Conservation (phyloP, 257 asterid genomes). For the Voacanga thouarsii region DNA sequence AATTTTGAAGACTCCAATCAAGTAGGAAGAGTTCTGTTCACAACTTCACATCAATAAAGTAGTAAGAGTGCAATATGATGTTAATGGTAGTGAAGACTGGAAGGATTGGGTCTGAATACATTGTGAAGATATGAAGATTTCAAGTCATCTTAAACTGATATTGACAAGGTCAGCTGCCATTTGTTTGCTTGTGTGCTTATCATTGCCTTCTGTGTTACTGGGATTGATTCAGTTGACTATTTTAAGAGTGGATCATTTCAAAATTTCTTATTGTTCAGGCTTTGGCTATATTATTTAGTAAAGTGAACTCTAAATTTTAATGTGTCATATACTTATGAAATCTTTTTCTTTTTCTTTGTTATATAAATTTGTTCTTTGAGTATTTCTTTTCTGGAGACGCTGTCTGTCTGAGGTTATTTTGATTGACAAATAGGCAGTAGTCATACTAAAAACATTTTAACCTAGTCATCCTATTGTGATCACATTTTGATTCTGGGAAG, state of each 20-base stretch:
- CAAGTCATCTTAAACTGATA: constrained; percentile 47
- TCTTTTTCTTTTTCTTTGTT: background rate
- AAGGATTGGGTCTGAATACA: constrained; percentile 72
- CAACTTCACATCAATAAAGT: constrained; percentile 54
- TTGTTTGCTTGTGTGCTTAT: constrained; percentile 78
- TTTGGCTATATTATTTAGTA: background rate
- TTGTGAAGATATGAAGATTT: constrained; percentile 66
- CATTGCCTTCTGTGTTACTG: constrained; percentile 46
- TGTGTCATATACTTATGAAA: background rate
- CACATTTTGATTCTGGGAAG: background rate
- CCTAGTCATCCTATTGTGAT: background rate
- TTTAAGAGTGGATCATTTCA: background rate
- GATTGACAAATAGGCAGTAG: background rate
- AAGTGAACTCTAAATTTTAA: background rate
- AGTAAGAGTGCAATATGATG: constrained; percentile 87
- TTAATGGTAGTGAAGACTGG: constrained; percentile 79
- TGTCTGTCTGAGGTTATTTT: background rate
- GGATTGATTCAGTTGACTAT: constrained; percentile 20
- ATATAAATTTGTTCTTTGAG: too few relatives aligned
- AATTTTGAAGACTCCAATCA: constrained; percentile 44
- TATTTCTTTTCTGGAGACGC: background rate
- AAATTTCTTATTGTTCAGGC: background rate
- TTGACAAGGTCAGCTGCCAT: constrained; percentile 69
- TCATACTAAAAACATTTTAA: background rate
- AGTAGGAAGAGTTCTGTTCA: constrained; percentile 43